phyloP scores from a whole-genome alignment of 108 stramenopile genomes.

The Bacterosira constricta region DNA sequence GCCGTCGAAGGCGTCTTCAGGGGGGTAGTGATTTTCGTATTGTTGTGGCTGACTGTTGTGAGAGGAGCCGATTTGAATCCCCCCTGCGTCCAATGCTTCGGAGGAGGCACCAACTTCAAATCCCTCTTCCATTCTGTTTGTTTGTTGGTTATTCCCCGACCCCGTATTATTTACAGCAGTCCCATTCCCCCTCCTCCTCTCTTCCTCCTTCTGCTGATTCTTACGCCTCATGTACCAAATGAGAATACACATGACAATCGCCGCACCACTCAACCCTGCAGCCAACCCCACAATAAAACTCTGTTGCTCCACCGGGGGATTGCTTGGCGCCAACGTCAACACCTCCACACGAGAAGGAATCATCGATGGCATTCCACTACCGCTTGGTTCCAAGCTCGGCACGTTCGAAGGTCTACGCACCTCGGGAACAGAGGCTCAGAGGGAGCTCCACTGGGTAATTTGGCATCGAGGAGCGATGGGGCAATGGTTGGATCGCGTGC shows the following conservation, averaged over 20 bases:
- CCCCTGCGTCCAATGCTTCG: too few species aligned
- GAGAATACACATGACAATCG: not conserved
- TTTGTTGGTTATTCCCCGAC: not conserved
- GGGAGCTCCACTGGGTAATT: too few species aligned
- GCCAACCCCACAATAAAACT: constrained; percentile 40
- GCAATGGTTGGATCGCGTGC: constrained; percentile 43
- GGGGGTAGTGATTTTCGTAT: too few species aligned
- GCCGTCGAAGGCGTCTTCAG: not conserved
- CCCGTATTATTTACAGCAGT: not conserved
- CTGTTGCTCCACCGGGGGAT: not conserved
- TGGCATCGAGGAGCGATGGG: too few species aligned
- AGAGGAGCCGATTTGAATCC: too few species aligned
- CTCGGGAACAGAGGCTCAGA: too few species aligned
- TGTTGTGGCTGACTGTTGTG: constrained; percentile 1
- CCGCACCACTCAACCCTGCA: constrained; percentile 27
- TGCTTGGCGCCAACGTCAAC: too few species aligned
- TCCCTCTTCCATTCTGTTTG: not conserved
- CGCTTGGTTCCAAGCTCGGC: too few species aligned
- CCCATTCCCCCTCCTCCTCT: not conserved
- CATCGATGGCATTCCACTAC: too few species aligned
- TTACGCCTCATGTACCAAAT: constrained; percentile 20
- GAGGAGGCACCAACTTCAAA: not conserved
- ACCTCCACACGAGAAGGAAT: too few species aligned
- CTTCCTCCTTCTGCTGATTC: constrained; percentile 2
- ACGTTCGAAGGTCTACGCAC: too few species aligned